Conservation (phyloP, 352 stramenopile genomes). For the Phytophthora macrochlamydospora region DNA sequence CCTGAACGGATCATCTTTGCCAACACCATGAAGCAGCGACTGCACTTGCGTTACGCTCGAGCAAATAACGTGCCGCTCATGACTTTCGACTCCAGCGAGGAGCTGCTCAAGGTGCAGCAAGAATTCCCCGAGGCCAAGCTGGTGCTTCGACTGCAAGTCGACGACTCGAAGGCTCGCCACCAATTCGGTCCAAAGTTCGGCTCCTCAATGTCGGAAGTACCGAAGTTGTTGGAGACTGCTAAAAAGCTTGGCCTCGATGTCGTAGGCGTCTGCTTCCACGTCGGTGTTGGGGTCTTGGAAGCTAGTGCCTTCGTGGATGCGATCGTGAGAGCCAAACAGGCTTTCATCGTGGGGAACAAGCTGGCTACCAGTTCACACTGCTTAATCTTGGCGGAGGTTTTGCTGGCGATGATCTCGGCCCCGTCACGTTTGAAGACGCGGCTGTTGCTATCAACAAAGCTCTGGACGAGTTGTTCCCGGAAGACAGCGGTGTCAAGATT, state of each 20-base stretch:
- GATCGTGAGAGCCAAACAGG: constrained; percentile 58
- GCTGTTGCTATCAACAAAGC: constrained; percentile 43
- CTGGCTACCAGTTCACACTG: constrained; percentile 68
- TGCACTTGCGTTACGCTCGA: constrained; percentile 72
- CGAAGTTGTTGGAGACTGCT: constrained; percentile 60
- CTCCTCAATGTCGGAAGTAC: constrained; percentile 54
- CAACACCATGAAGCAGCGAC: constrained; percentile 88
- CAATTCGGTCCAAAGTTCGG: constrained; percentile 90
- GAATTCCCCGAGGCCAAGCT: constrained; percentile 55
- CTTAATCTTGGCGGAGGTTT: constrained; percentile 92
- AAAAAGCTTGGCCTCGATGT: constrained; percentile 70
- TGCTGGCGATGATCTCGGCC: constrained; percentile 51
- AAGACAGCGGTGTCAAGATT: constrained; percentile 54
- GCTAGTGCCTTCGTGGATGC: constrained; percentile 76
- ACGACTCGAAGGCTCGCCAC: constrained; percentile 85
- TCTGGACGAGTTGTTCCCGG: constrained; percentile 53
- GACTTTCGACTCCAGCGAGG: constrained; percentile 88
- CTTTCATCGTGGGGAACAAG: constrained; percentile 73
- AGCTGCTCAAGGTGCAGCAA: constrained; percentile 71
- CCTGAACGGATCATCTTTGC: constrained; percentile 86
- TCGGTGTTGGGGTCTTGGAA: constrained; percentile 83
- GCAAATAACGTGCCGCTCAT: constrained; percentile 67
- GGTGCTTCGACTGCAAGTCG: constrained; percentile 78
- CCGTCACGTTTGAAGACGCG: constrained; percentile 49
- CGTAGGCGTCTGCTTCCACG: constrained; percentile 89